Percentiles rank a stretch among this genome's conserved stretches.
Conservation (phyloP, 768 basidiomycete species). For the Russula olivacea region DNA sequence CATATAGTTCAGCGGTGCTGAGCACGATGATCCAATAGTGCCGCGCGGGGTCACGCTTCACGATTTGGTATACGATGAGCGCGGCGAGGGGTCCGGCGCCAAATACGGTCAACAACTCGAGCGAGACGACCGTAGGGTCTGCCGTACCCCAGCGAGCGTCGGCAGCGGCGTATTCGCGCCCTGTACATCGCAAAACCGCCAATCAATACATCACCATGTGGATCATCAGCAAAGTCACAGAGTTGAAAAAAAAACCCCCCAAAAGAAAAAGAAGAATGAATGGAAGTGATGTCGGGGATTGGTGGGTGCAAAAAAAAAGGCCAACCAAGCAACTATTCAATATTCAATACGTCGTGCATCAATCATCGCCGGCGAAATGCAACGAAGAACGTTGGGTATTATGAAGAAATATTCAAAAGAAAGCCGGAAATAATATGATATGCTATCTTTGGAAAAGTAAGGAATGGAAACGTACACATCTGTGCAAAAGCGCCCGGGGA, state of each 20-base stretch:
- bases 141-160: slow-evolving; percentile 78
- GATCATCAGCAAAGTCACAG: not conserved
- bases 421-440: not conserved
- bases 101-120: slow-evolving; percentile 79
- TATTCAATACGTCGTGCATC: no score
- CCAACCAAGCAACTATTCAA: no score
- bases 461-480: slow-evolving; percentile 50
- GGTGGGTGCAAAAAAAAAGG: not conserved
- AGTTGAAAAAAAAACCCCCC: not conserved
- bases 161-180: slow-evolving; percentile 76
- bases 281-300: not conserved
- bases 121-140: slow-evolving; percentile 74
- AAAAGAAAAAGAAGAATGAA: not conserved
- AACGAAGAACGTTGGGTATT: not conserved
- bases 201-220: not conserved
- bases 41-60: slow-evolving; percentile 56
- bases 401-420: no score
- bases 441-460: not conserved
- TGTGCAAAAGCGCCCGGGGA: slow-evolving; percentile 65
- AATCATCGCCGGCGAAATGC: no score
- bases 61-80: slow-evolving; percentile 62
- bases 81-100: slow-evolving; percentile 69
- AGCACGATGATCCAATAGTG: slow-evolving; percentile 79
- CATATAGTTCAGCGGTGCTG: slow-evolving; percentile 71
- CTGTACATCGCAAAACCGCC: slow-evolving; percentile 32